These are phyloP conservation scores for Hygrophoropsis aurantiaca DNA, from an alignment of 768 basidiomycete species.

Conservation along the genomic window DNA sequence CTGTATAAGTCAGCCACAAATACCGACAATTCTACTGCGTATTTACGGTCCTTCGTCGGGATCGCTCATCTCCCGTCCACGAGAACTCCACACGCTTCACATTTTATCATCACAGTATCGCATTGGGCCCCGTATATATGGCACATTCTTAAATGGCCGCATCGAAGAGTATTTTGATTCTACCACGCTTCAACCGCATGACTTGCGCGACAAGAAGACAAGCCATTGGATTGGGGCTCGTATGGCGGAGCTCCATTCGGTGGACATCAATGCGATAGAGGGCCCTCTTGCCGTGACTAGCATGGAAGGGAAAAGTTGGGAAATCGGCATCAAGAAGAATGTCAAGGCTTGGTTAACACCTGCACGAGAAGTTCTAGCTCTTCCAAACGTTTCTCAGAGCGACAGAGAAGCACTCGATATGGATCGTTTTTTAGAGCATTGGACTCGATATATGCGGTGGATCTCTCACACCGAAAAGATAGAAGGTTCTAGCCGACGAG, in stretches of 20 bases:
- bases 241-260: slow-evolving; percentile 95
- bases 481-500: slow-evolving; percentile 60
- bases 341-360: slow-evolving; percentile 68
- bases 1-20: slow-evolving; percentile 48
- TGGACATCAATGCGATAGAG: slow-evolving; percentile 74
- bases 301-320: slow-evolving; percentile 49
- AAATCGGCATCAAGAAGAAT: slow-evolving; percentile 64
- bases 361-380: slow-evolving; percentile 72
- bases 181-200: slow-evolving; percentile 70
- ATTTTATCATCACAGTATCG: slow-evolving; percentile 83
- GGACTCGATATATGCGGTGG: slow-evolving; percentile 73
- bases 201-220: slow-evolving; percentile 73
- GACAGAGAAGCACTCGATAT: slow-evolving; percentile 60
- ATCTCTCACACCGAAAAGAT: slow-evolving; percentile 57
- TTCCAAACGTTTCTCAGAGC: slow-evolving; percentile 49
- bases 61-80: slow-evolving; percentile 81
- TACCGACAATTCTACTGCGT: slow-evolving; percentile 78
- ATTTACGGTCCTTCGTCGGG: slow-evolving; percentile 90
- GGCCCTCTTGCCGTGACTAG: slow-evolving; percentile 35
- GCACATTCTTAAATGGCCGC: slow-evolving; percentile 94
- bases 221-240: slow-evolving; percentile 89
- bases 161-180: slow-evolving; percentile 96
- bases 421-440: slow-evolving; percentile 58
- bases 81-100: slow-evolving; percentile 87
- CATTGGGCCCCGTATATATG: slow-evolving; percentile 90